Conservation (phyloP, 1,284 basidiomycete genomes). For the Ustilago shanxiensis region DNA sequence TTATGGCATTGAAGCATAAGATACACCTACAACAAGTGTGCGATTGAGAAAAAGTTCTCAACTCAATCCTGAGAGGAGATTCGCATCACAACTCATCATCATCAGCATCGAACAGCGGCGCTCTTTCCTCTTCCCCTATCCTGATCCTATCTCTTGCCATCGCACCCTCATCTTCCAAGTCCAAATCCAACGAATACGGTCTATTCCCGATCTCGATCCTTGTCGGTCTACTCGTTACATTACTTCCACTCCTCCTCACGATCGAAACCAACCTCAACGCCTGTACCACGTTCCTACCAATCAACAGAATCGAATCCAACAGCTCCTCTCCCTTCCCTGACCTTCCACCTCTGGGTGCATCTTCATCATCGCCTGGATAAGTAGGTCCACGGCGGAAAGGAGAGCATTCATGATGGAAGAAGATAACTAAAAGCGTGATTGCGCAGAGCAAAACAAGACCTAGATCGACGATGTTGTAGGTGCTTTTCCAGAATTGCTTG, state of each 20-base stretch:
- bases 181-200: slow-evolving; percentile 64
- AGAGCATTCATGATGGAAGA: slow-evolving; percentile 68
- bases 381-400: slow-evolving; percentile 50
- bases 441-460: slow-evolving; percentile 64
- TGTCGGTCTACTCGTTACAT: slow-evolving; percentile 58
- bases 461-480: slow-evolving; percentile 67
- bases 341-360: slow-evolving; percentile 16
- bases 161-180: slow-evolving; percentile 66
- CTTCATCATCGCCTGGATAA: slow-evolving; percentile 23
- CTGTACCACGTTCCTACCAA: slow-evolving; percentile 66
- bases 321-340: slow-evolving; percentile 65
- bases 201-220: slow-evolving; percentile 63
- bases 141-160: slow-evolving; percentile 65
- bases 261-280: slow-evolving; percentile 64
- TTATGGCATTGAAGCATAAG: no score
- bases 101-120: slow-evolving; percentile 48
- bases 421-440: slow-evolving; percentile 65
- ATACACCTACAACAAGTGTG: no score
- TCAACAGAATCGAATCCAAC: slow-evolving; percentile 66
- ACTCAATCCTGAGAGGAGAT: no score
- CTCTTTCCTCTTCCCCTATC: slow-evolving; percentile 60
- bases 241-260: slow-evolving; percentile 60
- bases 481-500: slow-evolving; percentile 68
- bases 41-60: no score
- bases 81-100: slow-evolving; percentile 41